Evolutionary conservation across 2,329 filamentous ascomycete genomes (phyloP).

Genomic region (Chalara sp.): DNA sequence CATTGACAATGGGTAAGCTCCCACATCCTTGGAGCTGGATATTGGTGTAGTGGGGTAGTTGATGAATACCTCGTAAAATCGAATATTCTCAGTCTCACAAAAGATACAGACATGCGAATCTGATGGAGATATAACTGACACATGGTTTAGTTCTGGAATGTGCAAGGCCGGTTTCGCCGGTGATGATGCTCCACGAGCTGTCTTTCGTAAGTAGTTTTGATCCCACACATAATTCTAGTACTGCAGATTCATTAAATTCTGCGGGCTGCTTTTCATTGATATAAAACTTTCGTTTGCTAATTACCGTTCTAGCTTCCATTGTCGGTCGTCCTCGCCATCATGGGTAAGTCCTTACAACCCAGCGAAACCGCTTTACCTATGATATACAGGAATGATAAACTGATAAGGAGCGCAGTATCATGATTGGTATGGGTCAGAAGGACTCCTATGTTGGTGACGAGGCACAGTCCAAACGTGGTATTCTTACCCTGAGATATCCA

Average conservation of each 20-base stretch:
- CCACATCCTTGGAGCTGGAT: constrained; percentile 24
- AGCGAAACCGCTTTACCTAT: constrained; percentile 5
- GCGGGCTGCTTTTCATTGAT: background rate
- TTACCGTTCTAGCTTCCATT: constrained; percentile 70
- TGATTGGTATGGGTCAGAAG: constrained; percentile 99
- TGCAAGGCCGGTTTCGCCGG: constrained; percentile 99
- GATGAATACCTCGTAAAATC: background rate
- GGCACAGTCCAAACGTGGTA: constrained; percentile 99
- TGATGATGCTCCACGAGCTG: constrained; percentile 99
- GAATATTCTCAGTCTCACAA: constrained; percentile 5
- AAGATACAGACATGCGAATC: constrained; percentile 5
- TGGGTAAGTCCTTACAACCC: constrained; percentile 64
- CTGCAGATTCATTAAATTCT: background rate
- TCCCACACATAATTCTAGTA: constrained; percentile 16
- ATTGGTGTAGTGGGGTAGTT: constrained; percentile 18
- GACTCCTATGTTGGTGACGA: constrained; percentile 99
- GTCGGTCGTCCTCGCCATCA: constrained; percentile 99
- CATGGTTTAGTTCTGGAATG: constrained; percentile 84
- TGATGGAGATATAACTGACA: constrained; percentile 13
- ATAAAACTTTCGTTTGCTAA: constrained; percentile 11
- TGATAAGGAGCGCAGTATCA: constrained; percentile 64
- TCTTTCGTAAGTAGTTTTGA: constrained; percentile 84
- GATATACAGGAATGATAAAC: constrained; percentile 12
- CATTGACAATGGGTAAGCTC: constrained; percentile 99
- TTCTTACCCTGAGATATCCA: constrained; percentile 97